phyloP scores from a whole-genome alignment of 345 rosid genomes.

The Pseudoturritis turrita region DNA sequence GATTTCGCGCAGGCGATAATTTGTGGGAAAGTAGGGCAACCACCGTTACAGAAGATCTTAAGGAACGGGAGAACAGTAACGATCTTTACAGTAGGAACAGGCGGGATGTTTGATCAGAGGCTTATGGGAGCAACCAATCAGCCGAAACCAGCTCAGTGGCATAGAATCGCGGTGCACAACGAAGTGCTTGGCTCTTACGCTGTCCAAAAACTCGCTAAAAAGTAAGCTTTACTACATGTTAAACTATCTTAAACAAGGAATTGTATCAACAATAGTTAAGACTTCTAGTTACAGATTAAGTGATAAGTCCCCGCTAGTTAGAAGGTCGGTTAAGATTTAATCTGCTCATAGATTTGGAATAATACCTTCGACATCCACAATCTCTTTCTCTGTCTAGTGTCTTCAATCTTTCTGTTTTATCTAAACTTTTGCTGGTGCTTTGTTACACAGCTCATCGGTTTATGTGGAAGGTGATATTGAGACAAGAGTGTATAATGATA shows the following conservation, averaged over 20 bases:
- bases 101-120: conserved; percentile 92
- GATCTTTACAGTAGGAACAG: conserved; percentile 88
- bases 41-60: conserved; percentile 87
- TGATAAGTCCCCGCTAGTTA: background rate
- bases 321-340: background rate
- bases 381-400: background rate
- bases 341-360: background rate
- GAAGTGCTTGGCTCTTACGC: conserved; percentile 71
- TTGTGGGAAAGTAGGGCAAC: conserved; percentile 87
- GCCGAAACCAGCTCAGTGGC: conserved; percentile 95
- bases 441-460: conserved; percentile 78
- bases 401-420: background rate
- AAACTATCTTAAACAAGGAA: background rate
- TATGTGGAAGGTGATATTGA: conserved; percentile 97
- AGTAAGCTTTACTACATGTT: conserved; percentile 37
- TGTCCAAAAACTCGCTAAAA: conserved; percentile 71
- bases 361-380: background rate
- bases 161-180: conserved; percentile 91
- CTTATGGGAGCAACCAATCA: conserved; percentile 40
- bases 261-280: background rate
- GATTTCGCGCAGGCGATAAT: conserved; percentile 61
- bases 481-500: conserved; percentile 88
- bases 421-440: background rate
- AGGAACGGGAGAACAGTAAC: conserved; percentile 89
- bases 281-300: background rate